Evolutionary conservation across 164 flowering plant species (phyloP), one percentile per base, ranked within the genome.

Genomic region (Vitis amurensis): DNA sequence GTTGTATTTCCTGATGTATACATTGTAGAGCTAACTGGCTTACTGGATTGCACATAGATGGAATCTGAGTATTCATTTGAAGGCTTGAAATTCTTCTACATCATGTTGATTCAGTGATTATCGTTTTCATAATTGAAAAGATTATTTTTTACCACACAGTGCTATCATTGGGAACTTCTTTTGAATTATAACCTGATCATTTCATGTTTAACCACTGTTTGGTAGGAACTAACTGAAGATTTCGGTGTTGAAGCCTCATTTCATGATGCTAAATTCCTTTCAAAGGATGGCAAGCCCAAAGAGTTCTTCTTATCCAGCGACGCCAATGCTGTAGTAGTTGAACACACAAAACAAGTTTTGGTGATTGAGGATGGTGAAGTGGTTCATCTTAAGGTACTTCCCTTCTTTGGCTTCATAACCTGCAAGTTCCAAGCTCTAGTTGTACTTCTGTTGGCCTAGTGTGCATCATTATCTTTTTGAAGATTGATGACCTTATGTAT

Each of bases 311-410:
- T 96, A 63, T 93, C 99, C 15, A 96, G 98, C 78, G 99, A 93
- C 78, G 89, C 97, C 56, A 79, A 87, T 77, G 99, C 99, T 71
- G 69, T 96, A 48, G 69, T 96, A 48, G 91, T 96, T 76, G 99
- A 96, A 71, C 99, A 96, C 79, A 93, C 99, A 17, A 96, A 88
- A 69, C 90, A 85, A 75, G 97, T 90, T 64, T 79, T 96, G 88
- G 83, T 90, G 78, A 90, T 96, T 66, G 99, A 96, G 78, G 99
- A 96, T 79, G 91, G 89, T 69, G 99, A 96, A 86, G 92, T 96
- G 61, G 97, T 93, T 78, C 97, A 96, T 77, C 77, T 96, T 5
- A 93, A 89, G 99, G 99, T 90, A 80, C 58, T 68, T 27, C n/a
- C n/a, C 58, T 68, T 27, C n/a, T 13, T 74, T 64, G 9, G 66